Percentiles rank a stretch among this genome's conserved stretches.
These are phyloP conservation scores for Neophaeococcomyces aloes DNA, from an alignment of 2,329 filamentous ascomycete species.

Conservation along the genomic window DNA sequence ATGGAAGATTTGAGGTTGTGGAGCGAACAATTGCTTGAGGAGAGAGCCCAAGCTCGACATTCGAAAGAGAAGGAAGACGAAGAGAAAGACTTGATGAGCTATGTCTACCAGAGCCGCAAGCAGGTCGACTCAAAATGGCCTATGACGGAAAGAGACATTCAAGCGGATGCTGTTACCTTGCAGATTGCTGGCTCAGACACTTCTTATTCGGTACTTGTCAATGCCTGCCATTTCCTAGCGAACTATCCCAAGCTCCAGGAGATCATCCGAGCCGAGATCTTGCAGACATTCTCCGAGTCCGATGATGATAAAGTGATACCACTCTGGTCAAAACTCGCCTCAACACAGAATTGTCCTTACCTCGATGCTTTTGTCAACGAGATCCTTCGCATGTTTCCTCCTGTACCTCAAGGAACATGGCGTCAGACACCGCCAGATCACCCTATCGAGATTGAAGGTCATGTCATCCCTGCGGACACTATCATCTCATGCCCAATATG, in stretches of 20 bases:
- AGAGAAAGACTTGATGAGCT: constrained; percentile 8
- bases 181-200: constrained; percentile 8
- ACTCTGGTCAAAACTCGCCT: not conserved
- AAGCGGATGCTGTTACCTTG: not conserved
- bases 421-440: constrained; percentile 29
- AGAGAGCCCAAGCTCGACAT: not conserved
- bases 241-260: not conserved
- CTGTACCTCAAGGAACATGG: constrained; percentile 27
- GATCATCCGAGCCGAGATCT: constrained; percentile 1
- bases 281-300: not conserved
- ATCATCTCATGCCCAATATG: constrained; percentile 1
- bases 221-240: constrained; percentile 3
- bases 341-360: constrained; percentile 4
- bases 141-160: constrained; percentile 1
- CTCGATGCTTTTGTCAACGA: constrained; percentile 34
- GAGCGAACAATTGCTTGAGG: not conserved
- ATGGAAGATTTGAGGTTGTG: constrained; percentile 1
- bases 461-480: constrained; percentile 23
- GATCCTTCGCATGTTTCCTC: constrained; percentile 31
- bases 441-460: constrained; percentile 27
- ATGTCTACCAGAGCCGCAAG: not conserved
- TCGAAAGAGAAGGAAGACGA: not conserved
- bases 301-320: not conserved
- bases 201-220: not conserved
- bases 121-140: constrained; percentile 2